These are phyloP conservation scores for Fomitopsis palustris DNA, from an alignment of 1,284 basidiomycete genomes.

Conservation along the genomic window DNA sequence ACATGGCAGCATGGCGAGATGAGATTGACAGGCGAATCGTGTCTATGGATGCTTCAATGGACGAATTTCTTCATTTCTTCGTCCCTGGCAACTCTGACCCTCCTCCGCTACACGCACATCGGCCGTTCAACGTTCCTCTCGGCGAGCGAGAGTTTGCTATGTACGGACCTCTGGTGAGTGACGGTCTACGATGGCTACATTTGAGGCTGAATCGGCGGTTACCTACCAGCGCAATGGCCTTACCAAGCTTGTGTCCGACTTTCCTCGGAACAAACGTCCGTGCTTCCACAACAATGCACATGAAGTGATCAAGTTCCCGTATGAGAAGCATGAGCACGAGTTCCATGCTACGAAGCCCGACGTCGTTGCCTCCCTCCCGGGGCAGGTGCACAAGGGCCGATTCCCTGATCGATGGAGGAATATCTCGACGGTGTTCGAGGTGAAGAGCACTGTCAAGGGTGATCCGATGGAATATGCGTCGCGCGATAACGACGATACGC, in stretches of 20 bases:
- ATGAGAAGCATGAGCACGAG: neutral
- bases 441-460: neutral
- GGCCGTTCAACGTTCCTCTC: neutral
- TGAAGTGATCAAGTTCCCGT: neutral
- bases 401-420: neutral
- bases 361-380: neutral
- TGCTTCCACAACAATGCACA: neutral
- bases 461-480: neutral
- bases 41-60: neutral
- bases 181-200: neutral
- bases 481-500: neutral
- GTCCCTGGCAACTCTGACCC: neutral
- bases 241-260: neutral
- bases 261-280: neutral
- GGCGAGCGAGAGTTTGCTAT: neutral
- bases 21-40: neutral
- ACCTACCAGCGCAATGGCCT: neutral
- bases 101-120: neutral
- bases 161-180: neutral
- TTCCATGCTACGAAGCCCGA: neutral
- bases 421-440: constrained; percentile 7
- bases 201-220: neutral
- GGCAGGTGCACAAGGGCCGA: neutral
- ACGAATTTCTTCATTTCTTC: neutral
- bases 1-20: neutral